These are phyloP conservation scores for Trichodelitschia bisporula DNA, from an alignment of 495 filamentous ascomycete species.

Conservation along the genomic window DNA sequence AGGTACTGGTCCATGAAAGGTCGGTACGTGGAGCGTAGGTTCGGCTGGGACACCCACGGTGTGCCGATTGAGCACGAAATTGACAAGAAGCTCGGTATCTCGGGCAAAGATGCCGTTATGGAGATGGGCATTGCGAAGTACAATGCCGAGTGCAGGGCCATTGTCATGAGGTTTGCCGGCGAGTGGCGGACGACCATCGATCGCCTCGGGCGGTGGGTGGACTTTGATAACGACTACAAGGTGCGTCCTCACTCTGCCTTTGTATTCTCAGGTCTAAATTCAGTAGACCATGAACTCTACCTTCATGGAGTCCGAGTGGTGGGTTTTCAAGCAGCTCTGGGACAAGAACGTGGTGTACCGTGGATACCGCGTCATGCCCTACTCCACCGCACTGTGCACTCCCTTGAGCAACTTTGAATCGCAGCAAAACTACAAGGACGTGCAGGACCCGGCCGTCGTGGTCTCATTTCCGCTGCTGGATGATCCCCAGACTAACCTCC, in stretches of 20 bases:
- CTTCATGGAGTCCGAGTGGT: slow-evolving; percentile 97
- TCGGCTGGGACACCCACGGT: slow-evolving; percentile 84
- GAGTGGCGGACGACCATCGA: slow-evolving; percentile 89
- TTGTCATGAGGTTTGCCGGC: slow-evolving; percentile 76
- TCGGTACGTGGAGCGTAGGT: slow-evolving; percentile 52
- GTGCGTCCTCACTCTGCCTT: slow-evolving; percentile 15
- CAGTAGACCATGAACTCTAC: slow-evolving; percentile 74
- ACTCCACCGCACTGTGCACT: slow-evolving; percentile 74
- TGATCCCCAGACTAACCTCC: slow-evolving; percentile 46
- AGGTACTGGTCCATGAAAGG: slow-evolving; percentile 98
- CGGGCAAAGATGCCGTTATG: slow-evolving; percentile 68
- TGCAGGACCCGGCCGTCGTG: slow-evolving; percentile 78
- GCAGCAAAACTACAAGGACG: slow-evolving; percentile 84
- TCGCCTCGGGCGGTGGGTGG: slow-evolving; percentile 84
- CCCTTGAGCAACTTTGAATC: slow-evolving; percentile 86
- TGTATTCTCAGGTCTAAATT: neutral
- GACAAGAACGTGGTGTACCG: slow-evolving; percentile 76
- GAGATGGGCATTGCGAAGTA: slow-evolving; percentile 74
- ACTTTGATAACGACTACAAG: slow-evolving; percentile 98
- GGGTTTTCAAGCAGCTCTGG: slow-evolving; percentile 83
- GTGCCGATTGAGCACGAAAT: slow-evolving; percentile 95
- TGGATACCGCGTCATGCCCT: slow-evolving; percentile 82
- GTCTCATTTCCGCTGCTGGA: slow-evolving; percentile 64
- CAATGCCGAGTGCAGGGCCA: slow-evolving; percentile 77
- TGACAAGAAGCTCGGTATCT: slow-evolving; percentile 87